Base-by-base conservation (phyloP, 2,329 filamentous ascomycete species). In the Lachnellula occidentalis region DNA sequence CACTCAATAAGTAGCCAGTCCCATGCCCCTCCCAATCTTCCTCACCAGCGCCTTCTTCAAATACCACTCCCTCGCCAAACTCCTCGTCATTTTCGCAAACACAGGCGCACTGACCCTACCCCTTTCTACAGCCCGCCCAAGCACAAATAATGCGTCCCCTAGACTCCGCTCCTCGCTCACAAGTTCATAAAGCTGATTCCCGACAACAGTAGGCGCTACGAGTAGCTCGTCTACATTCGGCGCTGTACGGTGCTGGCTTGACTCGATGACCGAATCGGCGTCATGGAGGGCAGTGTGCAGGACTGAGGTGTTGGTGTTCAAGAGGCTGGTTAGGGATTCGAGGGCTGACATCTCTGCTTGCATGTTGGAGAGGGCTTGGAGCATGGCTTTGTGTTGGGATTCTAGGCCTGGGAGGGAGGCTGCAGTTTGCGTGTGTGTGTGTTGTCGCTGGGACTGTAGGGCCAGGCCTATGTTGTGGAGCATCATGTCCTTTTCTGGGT, bases 401-500 rank as follows among this genome's bases (percentile, higher is more conserved):
- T 82, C 79, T 1, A 97, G 78, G 1, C 91, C 87, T 0, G 84
- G 78, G 34, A 96, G 78, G 19, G 87, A 89, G 14, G 86, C 79
- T 17, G 83, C 79, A 62, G 92, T 92, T 66, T 94, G 88, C 24
- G 80, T 72, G 46, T 87, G 80, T 51, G 84, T 86, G 47, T 80
- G 79, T 58, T 85, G 82, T 15, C 92, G 84, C 58, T 88, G 85
- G 39, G 81, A 74, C 52, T 84, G 77, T 3, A 97, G 76, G 0
- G 85, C 82, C 53, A 80, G 76, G 36, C 86, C 90, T 31, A 97
- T 80, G 45, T 91, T 87, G 51, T 81, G 80, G 3, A 96, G 78
- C 15, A 97, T 81, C 19, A 88, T 86, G 70, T 97, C 91, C 69
- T 96, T 96, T 72, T 97, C 90, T 0, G 94, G 94, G 66, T 99